Evolutionary conservation across 2,329 filamentous ascomycete species (phyloP).

Genomic region (Sclerotinia nivalis): DNA sequence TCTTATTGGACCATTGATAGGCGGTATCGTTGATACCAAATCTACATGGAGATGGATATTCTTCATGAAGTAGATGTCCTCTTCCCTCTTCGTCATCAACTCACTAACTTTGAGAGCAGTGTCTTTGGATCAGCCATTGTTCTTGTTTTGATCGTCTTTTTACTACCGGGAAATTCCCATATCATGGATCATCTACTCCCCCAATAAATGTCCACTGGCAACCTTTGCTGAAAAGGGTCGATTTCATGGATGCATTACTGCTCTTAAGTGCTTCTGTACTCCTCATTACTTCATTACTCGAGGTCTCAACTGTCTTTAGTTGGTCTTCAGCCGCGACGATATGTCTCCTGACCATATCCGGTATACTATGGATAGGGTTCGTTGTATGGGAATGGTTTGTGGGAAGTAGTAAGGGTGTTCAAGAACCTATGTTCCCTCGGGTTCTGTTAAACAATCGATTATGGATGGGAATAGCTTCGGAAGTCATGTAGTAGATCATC

Average conservation of each 20-base stretch:
- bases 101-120: not conserved
- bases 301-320: not conserved
- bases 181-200: not conserved
- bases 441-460: constrained; percentile 26
- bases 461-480: constrained; percentile 24
- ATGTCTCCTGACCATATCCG: not conserved
- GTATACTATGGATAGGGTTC: constrained; percentile 35
- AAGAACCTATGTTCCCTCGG: constrained; percentile 28
- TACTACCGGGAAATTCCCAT: not conserved
- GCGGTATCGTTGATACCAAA: constrained; percentile 40
- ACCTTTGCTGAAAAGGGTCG: not conserved
- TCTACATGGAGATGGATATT: constrained; percentile 42
- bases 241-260: not conserved
- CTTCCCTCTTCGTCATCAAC: not conserved
- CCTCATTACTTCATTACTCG: not conserved
- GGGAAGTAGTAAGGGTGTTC: constrained; percentile 18
- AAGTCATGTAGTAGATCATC: constrained; percentile 12
- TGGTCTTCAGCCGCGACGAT: constrained; percentile 8
- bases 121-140: not conserved
- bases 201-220: not conserved
- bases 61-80: not conserved
- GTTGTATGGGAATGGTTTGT: constrained; percentile 40
- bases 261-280: not conserved
- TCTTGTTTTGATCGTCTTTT: not conserved
- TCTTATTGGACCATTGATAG: constrained; percentile 39